Percentiles rank a stretch among this genome's conserved stretches.
Evolutionary conservation across 495 filamentous ascomycete species (phyloP).

Genomic region (Lichenothelia convexa): DNA sequence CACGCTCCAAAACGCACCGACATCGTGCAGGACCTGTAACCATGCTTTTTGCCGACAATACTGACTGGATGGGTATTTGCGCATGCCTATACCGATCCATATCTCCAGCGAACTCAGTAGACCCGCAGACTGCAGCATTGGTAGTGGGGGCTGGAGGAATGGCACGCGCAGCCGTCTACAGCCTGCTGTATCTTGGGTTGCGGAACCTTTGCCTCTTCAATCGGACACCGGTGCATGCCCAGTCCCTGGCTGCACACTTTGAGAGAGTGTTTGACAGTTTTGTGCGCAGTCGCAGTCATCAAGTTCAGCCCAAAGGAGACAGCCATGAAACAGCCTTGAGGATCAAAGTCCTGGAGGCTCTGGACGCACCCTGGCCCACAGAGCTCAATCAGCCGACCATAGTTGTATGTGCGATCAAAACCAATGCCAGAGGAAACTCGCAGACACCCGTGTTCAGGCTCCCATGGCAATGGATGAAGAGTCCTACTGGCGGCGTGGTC

Average conservation of each 20-base stretch:
- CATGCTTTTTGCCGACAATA: conserved; percentile 68
- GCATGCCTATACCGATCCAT: conserved; percentile 53
- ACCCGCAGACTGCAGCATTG: conserved; percentile 46
- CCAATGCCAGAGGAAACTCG: conserved; percentile 41
- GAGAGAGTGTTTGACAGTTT: conserved; percentile 20
- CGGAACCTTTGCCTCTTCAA: conserved; percentile 63
- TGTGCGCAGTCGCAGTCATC: background rate
- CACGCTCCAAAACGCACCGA: conserved; percentile 41
- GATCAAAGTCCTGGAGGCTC: conserved; percentile 32
- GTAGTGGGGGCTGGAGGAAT: conserved; percentile 71
- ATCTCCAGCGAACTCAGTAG: conserved; percentile 61
- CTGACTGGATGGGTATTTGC: conserved; percentile 63
- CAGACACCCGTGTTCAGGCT: conserved; percentile 57
- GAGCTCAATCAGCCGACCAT: conserved; percentile 50
- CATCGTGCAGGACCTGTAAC: conserved; percentile 44
- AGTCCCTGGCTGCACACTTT: conserved; percentile 51
- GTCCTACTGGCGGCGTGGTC: conserved; percentile 63
- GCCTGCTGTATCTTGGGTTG: conserved; percentile 59
- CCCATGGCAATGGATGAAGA: conserved; percentile 54
- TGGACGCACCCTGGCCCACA: conserved; percentile 45
- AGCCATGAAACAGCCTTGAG: background rate
- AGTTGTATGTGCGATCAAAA: conserved; percentile 58
- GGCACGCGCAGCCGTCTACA: conserved; percentile 59
- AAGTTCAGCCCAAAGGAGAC: background rate
- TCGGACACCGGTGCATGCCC: conserved; percentile 40